Evolutionary conservation across 140 eudicot species (phyloP).

Genomic region (Senecio squalidus): DNA sequence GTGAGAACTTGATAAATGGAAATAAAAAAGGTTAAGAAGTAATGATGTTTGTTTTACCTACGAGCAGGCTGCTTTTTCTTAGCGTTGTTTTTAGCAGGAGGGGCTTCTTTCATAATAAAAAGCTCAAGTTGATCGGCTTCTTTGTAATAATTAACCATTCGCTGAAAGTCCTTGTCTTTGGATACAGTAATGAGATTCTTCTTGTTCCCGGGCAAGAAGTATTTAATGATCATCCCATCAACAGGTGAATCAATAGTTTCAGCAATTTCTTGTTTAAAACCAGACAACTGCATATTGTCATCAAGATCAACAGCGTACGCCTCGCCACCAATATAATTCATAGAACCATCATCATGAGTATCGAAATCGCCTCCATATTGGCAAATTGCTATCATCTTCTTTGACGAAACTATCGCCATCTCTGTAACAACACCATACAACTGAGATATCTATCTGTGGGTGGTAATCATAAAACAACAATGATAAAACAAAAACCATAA

Average conservation of each 20-base stretch:
- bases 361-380: constrained; percentile 79
- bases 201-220: constrained; percentile 76
- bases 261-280: constrained; percentile 63
- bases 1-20: no score
- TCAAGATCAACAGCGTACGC: constrained; percentile 82
- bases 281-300: constrained; percentile 44
- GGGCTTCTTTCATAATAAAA: constrained; percentile 57
- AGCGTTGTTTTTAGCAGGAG: constrained; percentile 39
- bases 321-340: constrained; percentile 62
- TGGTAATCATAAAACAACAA: background rate
- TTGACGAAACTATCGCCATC: constrained; percentile 30
- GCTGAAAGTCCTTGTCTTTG: constrained; percentile 77
- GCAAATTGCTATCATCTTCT: constrained; percentile 77
- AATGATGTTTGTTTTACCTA: no score
- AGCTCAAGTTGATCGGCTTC: constrained; percentile 69
- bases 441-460: constrained; percentile 1
- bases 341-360: constrained; percentile 52
- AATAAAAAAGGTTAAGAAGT: no score
- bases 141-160: constrained; percentile 69
- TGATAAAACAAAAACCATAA: constrained; percentile 5
- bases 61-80: constrained; percentile 71
- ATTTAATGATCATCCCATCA: constrained; percentile 55
- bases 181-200: constrained; percentile 75
- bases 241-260: constrained; percentile 53
- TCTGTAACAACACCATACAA: constrained; percentile 9